A percentile compares a stretch with the other conserved stretches of the same genome.
phyloP scores from a whole-genome alignment of 177 flowering plant species.

The Vitis hybrid region DNA sequence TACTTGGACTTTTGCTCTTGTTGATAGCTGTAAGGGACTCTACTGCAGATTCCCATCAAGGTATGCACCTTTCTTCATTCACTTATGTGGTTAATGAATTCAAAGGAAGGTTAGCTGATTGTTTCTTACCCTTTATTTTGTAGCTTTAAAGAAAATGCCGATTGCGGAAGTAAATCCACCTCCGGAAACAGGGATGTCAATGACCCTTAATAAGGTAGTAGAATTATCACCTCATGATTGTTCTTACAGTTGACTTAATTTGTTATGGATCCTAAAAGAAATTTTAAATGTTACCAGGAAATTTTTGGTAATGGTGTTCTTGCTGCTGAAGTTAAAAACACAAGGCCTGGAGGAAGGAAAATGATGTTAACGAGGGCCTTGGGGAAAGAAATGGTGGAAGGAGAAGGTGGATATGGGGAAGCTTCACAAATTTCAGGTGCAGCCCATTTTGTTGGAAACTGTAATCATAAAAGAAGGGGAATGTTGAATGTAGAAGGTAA shows the following conservation, averaged over 20 bases:
- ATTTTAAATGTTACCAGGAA: slow-evolving; percentile 16
- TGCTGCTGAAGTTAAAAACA: slow-evolving; percentile 7
- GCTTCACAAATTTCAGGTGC: slow-evolving; percentile 46
- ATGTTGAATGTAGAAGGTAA: slow-evolving; percentile 24
- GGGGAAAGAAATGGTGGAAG: slow-evolving; percentile 16
- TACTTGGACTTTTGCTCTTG: slow-evolving; percentile 11
- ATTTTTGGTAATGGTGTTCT: slow-evolving; percentile 12
- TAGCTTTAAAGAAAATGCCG: slow-evolving; percentile 2
- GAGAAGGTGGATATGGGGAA: slow-evolving; percentile 12
- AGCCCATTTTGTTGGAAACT: slow-evolving; percentile 36
- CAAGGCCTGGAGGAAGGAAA: slow-evolving; percentile 38
- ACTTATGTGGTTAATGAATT: too few relatives aligned
- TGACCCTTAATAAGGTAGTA: background rate
- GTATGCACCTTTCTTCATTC: slow-evolving; percentile 12
- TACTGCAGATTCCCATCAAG: slow-evolving; percentile 24
- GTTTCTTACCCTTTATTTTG: background rate
- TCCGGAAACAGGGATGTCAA: background rate
- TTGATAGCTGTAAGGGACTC: slow-evolving; percentile 9
- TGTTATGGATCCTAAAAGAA: background rate
- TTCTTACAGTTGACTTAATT: background rate
- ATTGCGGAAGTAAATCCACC: background rate
- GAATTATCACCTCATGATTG: background rate
- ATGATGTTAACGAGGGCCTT: slow-evolving; percentile 19
- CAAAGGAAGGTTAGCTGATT: too few relatives aligned
- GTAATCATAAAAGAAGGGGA: slow-evolving; percentile 25